Percentiles rank a stretch among this genome's conserved stretches.
phyloP scores from a whole-genome alignment of 441 rosid species.

The Isatis lusitanica region DNA sequence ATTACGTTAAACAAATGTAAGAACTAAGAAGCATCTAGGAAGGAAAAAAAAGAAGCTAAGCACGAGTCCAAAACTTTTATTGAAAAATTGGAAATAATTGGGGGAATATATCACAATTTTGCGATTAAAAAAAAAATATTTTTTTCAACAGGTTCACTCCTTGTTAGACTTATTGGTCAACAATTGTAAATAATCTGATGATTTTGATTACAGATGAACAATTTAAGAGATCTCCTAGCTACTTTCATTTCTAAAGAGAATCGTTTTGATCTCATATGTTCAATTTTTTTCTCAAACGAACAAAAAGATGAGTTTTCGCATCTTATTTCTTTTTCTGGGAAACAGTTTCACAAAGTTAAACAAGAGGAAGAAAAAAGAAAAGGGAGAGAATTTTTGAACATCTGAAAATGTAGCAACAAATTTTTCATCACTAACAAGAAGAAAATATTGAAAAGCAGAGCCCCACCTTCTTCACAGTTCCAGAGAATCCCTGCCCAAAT shows the following conservation, averaged over 20 bases:
- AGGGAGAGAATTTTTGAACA: conserved; percentile 18
- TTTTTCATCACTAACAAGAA: conserved; percentile 31
- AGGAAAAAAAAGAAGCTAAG: neutral
- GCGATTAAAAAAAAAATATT: neutral
- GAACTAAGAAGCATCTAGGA: neutral
- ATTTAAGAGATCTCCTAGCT: neutral
- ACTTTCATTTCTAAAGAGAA: neutral
- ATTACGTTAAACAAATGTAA: neutral
- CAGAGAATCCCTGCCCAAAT: conserved; percentile 32
- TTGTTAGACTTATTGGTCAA: neutral
- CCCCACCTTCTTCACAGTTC: conserved; percentile 33
- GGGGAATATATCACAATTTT: neutral
- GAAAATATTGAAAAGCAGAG: conserved; percentile 25
- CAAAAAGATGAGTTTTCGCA: conserved; percentile 31
- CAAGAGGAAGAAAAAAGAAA: neutral
- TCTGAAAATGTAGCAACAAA: conserved; percentile 32
- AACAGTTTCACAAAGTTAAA: conserved; percentile 11
- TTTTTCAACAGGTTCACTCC: neutral
- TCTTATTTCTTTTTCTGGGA: conserved; percentile 7
- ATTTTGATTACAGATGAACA: neutral
- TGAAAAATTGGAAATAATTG: neutral
- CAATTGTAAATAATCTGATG: neutral
- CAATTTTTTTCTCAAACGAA: conserved; percentile 1
- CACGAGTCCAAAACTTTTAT: neutral
- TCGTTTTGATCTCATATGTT: neutral